Evolutionary conservation across 306 rosid species (phyloP), one percentile per base, ranked within the genome.

Genomic region (Prunus mongolica): DNA sequence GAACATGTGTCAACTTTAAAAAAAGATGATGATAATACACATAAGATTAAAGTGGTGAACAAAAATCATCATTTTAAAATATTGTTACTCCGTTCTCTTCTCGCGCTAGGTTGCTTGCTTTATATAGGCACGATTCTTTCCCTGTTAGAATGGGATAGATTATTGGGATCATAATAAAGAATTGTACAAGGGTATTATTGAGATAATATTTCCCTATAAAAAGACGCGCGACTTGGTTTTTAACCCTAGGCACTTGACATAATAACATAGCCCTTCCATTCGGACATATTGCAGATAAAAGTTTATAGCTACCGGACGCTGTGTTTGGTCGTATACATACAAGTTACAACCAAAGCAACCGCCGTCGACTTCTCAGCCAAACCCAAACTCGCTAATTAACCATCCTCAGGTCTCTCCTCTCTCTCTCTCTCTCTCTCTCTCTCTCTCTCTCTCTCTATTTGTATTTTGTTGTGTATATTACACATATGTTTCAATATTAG

Each of bases 21-120:
- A 1, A 24, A 1, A 0, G 0, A 24, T 24, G 0, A 1, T 24
- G 0, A 24, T 24, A 1, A 24, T 24, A 24, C 25, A 24, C 1
- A 24, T 24, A 24, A 0, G 0, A 24, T 24, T 24, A 24, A 24
- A 24, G 25, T 24, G 1, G 1, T 24, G 25, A 1, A 1, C 25
- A 24, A 24, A 24, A 24, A 24, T 24, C 25, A 0, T 1, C 25
- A 1, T 1, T 24, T 24, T 24, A 24, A 1, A 5, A 6, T 38
- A 6, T 38, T 38, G 44, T 38, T 38, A 8, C 1, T 38, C 7
- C 1, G 2, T 38, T 38, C 6, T 38, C 44, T 6, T 38, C 9
- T 6, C 44, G 9, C 8, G 2, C 8, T 34, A 6, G 38, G 38
- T 32, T 0, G 41, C 41, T 34, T 34, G 41, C 8, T 34, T 34